These are phyloP conservation scores for Millerozyma acaciae DNA, from an alignment of 805 yeast genomes.

Conservation along the genomic window DNA sequence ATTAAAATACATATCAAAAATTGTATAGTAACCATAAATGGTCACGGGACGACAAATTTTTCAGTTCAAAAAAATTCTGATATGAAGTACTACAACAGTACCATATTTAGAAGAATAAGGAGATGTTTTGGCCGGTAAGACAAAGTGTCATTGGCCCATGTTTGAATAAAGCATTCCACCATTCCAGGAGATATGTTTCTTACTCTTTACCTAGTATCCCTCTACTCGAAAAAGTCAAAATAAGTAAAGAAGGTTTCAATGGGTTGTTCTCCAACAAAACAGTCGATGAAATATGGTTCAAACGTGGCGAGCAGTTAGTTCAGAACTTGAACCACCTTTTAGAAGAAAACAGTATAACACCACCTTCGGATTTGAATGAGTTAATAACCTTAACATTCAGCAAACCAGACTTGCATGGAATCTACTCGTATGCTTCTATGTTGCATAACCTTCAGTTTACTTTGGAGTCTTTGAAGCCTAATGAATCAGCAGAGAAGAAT, in stretches of 20 bases:
- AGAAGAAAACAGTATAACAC: conserved; percentile 23
- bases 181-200: conserved; percentile 16
- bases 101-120: too few relatives aligned
- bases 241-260: conserved; percentile 23
- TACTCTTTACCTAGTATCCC: conserved; percentile 32
- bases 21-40: too few relatives aligned
- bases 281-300: conserved; percentile 35
- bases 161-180: too few relatives aligned
- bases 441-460: conserved; percentile 48
- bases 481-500: conserved; percentile 14
- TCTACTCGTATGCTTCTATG: conserved; percentile 43
- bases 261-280: conserved; percentile 34
- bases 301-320: conserved; percentile 33
- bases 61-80: too few relatives aligned
- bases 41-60: too few relatives aligned
- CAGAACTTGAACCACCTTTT: conserved; percentile 32
- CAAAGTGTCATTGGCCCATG: too few relatives aligned
- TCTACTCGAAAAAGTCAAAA: conserved; percentile 26
- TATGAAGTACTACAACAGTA: too few relatives aligned
- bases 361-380: conserved; percentile 25
- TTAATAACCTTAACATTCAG: conserved; percentile 41
- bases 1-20: too few relatives aligned
- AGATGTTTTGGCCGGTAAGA: too few relatives aligned
- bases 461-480: conserved; percentile 40
- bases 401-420: conserved; percentile 41